Evolutionary conservation across 257 asterid species (phyloP).

Genomic region (Gynochthodes officinalis): DNA sequence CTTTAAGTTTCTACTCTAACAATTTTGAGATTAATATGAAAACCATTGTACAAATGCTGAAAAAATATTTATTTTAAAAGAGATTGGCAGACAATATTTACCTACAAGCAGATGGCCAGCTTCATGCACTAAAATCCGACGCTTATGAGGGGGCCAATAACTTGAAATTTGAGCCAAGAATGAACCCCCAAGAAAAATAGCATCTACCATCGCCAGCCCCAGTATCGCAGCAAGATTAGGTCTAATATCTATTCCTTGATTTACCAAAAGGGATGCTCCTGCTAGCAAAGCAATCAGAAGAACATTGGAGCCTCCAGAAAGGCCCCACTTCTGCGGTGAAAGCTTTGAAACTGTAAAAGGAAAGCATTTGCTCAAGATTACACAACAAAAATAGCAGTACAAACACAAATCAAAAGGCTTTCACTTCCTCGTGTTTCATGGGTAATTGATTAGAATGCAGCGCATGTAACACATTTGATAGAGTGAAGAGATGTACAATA

Average conservation of each 20-base stretch:
- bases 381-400: not conserved
- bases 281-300: constrained; percentile 59
- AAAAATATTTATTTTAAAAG: not conserved
- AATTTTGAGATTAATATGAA: not conserved
- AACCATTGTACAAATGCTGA: not conserved
- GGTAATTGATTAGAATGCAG: not conserved
- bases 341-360: constrained; percentile 67
- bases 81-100: constrained; percentile 25
- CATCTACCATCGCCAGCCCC: constrained; percentile 68
- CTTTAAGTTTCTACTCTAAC: not conserved
- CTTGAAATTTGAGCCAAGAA: constrained; percentile 91
- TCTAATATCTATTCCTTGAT: constrained; percentile 88
- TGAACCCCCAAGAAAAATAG: constrained; percentile 84
- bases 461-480: not conserved
- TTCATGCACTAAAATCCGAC: constrained; percentile 89
- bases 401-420: not conserved
- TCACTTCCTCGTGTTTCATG: not conserved
- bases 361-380: constrained; percentile 2
- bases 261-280: constrained; percentile 63
- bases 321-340: constrained; percentile 98
- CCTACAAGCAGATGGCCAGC: constrained; percentile 98
- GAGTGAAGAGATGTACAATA: not conserved
- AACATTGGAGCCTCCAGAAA: constrained; percentile 71
- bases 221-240: constrained; percentile 73
- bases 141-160: constrained; percentile 93